Base-by-base conservation (phyloP, 768 basidiomycete species). In the Lentinula guzmanii region DNA sequence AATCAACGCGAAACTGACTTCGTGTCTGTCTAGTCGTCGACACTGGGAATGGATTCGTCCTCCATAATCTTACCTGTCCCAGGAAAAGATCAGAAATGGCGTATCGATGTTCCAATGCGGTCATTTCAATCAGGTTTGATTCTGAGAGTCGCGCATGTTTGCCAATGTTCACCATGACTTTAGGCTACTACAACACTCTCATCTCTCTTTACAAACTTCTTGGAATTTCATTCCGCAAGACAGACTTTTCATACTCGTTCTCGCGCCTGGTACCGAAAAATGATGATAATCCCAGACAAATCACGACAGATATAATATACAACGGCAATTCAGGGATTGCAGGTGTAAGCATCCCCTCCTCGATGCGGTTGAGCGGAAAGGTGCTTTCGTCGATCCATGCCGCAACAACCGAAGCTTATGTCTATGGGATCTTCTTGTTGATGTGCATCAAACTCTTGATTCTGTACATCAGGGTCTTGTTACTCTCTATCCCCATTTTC, bases 101-200 rank as follows among this genome's bases (percentile, higher is more conserved):
- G 84, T 58, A 77, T 91, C 3, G 90, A 92, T 68, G 89, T 91
- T 0, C 90, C 90, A 0, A 92, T 92, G 90, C 75, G 90, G 43
- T 86, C 86, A 1, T 91, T 92, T 68, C 89, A 92, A 78, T 86
- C 86, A 74, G 88, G 89, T 86, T 59, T 55, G 82, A 65, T 15
- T 28, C 53, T 53, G 31, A 18, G 18, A 4, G 5, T 39, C 13
- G n/a, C n/a, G 37, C 6, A 48, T 48, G 18, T 18, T 24, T 3
- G 46, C 46, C n/a, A 48, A 48, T 16, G 46, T 24, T 48, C 3
- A 48, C 28, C 5, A 18, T 48, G 7, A 24, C 6, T 9, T 24
- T 61, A 89, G 89, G 90, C 0, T 91, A 91, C 70, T 91, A 92
- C 69, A 81, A 82, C 0, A 80, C 83, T 50, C 76, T 92, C n/a